Base-by-base conservation (phyloP, 495 filamentous ascomycete species). In the Daldinia caldariorum region DNA sequence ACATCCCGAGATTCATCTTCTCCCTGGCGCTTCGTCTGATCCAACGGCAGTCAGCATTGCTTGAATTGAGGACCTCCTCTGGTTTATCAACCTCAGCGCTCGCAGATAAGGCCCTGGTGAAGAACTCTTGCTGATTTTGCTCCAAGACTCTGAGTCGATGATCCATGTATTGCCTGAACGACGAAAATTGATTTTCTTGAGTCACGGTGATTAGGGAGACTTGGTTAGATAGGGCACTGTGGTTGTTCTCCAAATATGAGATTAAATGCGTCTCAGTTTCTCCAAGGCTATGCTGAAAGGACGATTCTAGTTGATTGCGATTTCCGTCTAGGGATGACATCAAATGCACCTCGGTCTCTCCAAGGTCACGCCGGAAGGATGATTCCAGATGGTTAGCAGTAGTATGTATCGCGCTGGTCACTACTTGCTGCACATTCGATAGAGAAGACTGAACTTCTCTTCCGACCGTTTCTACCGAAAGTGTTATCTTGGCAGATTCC, bases 391-490 rank as follows among this genome's bases (percentile, higher is more conserved):
- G 47, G 26, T 4, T 18, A 20, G 29, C 10, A 31, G 10, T 20
- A n/a, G 9, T n/a, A 31, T 31, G 47, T 14, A 51, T 43, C 12
- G 13, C 29, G 7, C 12, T 13, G 10, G 20, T 6, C 6, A 51
- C 47, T n/a, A 4, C 20, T 13, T 51, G 20, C 9, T 51, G 13
- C 14, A 31, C 47, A 51, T 51, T 10, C 5, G 59, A 63, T 16
- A 69, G 51, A 5, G 66, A 63, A 18, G 54, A 59, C 18, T 59
- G 22, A 14, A 59, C 32, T 6, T 59, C 29, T 31, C 12, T 59
- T 47, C 54, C 43, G 0, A 59, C 26, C 9, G 45, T 53, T n/a
- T 69, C 45, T 0, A 69, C 22, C n/a, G 45, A n/a, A 9, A 8
- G 13, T n/a, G 13, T 43, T 56, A 63, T 31, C 29, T 55, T 53